Percentiles rank a stretch among this genome's conserved stretches.
These are phyloP conservation scores for Moesziomyces sp. DNA, from an alignment of 1,284 basidiomycete species.

Conservation along the genomic window DNA sequence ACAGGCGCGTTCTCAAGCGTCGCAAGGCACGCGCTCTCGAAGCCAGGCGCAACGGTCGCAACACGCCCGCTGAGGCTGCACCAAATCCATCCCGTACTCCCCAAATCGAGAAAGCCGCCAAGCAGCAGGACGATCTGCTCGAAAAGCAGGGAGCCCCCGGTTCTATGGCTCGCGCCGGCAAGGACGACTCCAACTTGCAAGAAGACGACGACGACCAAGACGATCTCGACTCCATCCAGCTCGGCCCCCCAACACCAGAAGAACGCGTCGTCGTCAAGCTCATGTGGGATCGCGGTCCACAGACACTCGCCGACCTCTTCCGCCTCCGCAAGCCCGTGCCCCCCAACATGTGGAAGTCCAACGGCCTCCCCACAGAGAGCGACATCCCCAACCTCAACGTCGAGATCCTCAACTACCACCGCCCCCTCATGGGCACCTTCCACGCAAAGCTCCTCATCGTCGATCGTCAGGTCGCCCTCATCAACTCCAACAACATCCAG, in stretches of 20 bases:
- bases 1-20: constrained; percentile 43
- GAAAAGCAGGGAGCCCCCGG: constrained; percentile 40
- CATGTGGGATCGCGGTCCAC: constrained; percentile 67
- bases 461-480: constrained; percentile 77
- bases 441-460: constrained; percentile 82
- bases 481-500: constrained; percentile 82
- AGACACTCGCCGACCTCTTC: constrained; percentile 63
- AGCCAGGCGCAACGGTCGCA: constrained; percentile 14
- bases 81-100: constrained; percentile 16
- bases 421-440: constrained; percentile 74
- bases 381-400: constrained; percentile 62
- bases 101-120: constrained; percentile 24
- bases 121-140: constrained; percentile 27
- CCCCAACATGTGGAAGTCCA: constrained; percentile 58
- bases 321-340: constrained; percentile 60
- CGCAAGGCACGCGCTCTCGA: constrained; percentile 30
- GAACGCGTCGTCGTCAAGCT: constrained; percentile 63
- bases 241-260: constrained; percentile 31
- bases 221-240: constrained; percentile 26
- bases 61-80: background rate
- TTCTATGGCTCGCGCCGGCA: constrained; percentile 25
- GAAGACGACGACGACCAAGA: constrained; percentile 3
- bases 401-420: constrained; percentile 67
- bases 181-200: constrained; percentile 7
- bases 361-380: constrained; percentile 58